These are phyloP conservation scores for Escovopsis sp. DNA, from an alignment of 2,329 filamentous ascomycete genomes.

Conservation along the genomic window DNA sequence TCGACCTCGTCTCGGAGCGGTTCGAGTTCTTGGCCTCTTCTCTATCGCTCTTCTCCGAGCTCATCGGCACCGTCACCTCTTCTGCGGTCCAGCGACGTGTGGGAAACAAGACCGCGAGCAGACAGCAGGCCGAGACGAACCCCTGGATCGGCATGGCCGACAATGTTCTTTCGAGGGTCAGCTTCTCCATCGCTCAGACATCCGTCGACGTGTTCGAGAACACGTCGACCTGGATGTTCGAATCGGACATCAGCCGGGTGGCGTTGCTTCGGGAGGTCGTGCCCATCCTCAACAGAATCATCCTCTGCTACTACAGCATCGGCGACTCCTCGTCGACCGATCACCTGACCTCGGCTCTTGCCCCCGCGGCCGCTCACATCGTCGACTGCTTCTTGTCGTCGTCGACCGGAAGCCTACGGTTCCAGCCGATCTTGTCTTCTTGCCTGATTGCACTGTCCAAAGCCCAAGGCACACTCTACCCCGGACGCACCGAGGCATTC, in stretches of 20 bases:
- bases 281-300: slow-evolving; percentile 53
- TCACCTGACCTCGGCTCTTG: slow-evolving; percentile 45
- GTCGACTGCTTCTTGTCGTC: slow-evolving; percentile 60
- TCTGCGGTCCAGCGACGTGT: slow-evolving; percentile 54
- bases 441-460: slow-evolving; percentile 36
- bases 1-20: slow-evolving; percentile 63
- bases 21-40: slow-evolving; percentile 67
- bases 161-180: slow-evolving; percentile 56
- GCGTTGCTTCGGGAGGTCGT: slow-evolving; percentile 55
- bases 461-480: slow-evolving; percentile 48
- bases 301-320: slow-evolving; percentile 61
- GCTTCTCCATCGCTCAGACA: slow-evolving; percentile 58
- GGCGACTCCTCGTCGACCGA: slow-evolving; percentile 40
- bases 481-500: slow-evolving; percentile 37
- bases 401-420: slow-evolving; percentile 54
- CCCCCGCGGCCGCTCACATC: slow-evolving; percentile 60
- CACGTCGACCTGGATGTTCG: slow-evolving; percentile 74
- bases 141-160: slow-evolving; percentile 63
- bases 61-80: slow-evolving; percentile 61
- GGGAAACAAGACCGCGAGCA: slow-evolving; percentile 31
- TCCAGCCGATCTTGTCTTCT: slow-evolving; percentile 62
- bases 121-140: slow-evolving; percentile 33
- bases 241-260: slow-evolving; percentile 49
- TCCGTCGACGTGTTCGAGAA: slow-evolving; percentile 77
- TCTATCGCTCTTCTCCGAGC: slow-evolving; percentile 55